Evolutionary conservation across 2,329 filamentous ascomycete genomes (phyloP).

Genomic region (Exophiala sp.): DNA sequence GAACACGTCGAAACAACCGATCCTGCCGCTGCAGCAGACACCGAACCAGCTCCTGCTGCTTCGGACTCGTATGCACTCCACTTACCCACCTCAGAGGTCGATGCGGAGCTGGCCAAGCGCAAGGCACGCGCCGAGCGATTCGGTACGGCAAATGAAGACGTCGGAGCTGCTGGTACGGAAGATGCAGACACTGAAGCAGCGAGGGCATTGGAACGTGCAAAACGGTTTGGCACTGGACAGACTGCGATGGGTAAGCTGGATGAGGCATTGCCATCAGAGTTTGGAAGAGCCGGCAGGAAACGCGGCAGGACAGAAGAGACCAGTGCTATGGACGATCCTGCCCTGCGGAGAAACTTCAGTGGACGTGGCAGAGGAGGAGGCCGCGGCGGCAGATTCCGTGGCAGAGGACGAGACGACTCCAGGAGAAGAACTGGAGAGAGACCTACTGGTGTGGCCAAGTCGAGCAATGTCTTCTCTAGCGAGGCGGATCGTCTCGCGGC

Average conservation of each 20-base stretch:
- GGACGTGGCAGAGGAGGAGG: conserved; percentile 29
- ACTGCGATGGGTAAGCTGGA: conserved; percentile 43
- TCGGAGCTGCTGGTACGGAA: conserved; percentile 34
- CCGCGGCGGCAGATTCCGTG: conserved; percentile 24
- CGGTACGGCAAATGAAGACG: conserved; percentile 31
- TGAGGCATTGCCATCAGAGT: conserved; percentile 43
- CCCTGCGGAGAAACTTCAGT: conserved; percentile 40
- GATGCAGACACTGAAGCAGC: conserved; percentile 41
- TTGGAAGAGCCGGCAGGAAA: conserved; percentile 37
- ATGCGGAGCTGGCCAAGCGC: conserved; percentile 47
- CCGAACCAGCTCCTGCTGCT: conserved; percentile 19
- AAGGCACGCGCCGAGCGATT: conserved; percentile 50
- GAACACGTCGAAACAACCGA: conserved; percentile 13
- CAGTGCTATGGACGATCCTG: conserved; percentile 35
- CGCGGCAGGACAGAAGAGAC: conserved; percentile 34
- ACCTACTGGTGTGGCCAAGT: conserved; percentile 30
- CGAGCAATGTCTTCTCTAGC: conserved; percentile 28
- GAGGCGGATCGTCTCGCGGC: conserved; percentile 43
- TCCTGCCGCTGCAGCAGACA: conserved; percentile 14
- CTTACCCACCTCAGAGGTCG: conserved; percentile 42
- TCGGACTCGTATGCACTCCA: conserved; percentile 38
- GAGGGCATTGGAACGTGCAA: conserved; percentile 45
- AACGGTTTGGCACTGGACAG: conserved; percentile 39
- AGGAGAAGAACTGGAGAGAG: conserved; percentile 26
- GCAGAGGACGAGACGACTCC: conserved; percentile 22